These are phyloP conservation scores for Xylariaceae sp. DNA, from an alignment of 2,329 filamentous ascomycete genomes.

Conservation along the genomic window DNA sequence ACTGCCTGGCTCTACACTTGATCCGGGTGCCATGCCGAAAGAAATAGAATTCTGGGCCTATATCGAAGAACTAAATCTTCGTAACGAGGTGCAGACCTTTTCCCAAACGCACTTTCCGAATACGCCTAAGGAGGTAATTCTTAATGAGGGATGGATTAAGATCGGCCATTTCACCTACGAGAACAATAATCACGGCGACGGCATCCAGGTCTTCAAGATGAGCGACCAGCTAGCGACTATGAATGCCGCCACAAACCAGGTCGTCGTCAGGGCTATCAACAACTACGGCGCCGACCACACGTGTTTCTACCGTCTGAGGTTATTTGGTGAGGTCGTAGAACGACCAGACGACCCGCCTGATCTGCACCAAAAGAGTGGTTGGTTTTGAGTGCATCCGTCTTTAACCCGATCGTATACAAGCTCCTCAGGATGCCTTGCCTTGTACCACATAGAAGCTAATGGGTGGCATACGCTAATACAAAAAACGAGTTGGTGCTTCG, in stretches of 20 bases:
- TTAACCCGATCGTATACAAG: no score
- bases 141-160: slow-evolving; percentile 58
- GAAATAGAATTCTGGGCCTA: slow-evolving; percentile 74
- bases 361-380: not conserved
- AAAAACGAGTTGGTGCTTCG: no score
- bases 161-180: slow-evolving; percentile 63
- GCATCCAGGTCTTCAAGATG: slow-evolving; percentile 60
- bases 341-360: slow-evolving; percentile 10
- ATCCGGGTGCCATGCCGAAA: slow-evolving; percentile 66
- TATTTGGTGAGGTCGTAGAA: slow-evolving; percentile 56
- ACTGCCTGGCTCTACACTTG: slow-evolving; percentile 63
- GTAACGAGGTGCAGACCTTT: slow-evolving; percentile 51
- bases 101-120: slow-evolving; percentile 49
- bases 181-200: slow-evolving; percentile 49
- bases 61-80: slow-evolving; percentile 54
- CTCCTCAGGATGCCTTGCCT: not conserved
- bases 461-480: no score
- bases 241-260: slow-evolving; percentile 54
- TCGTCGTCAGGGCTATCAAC: slow-evolving; percentile 60
- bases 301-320: slow-evolving; percentile 67
- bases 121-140: slow-evolving; percentile 30
- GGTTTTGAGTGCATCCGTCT: no score
- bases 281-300: slow-evolving; percentile 69
- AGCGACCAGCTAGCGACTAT: slow-evolving; percentile 56
- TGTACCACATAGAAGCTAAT: no score